These are phyloP conservation scores for Fusarium sp. DNA, from an alignment of 2,329 filamentous ascomycete species.

Conservation along the genomic window DNA sequence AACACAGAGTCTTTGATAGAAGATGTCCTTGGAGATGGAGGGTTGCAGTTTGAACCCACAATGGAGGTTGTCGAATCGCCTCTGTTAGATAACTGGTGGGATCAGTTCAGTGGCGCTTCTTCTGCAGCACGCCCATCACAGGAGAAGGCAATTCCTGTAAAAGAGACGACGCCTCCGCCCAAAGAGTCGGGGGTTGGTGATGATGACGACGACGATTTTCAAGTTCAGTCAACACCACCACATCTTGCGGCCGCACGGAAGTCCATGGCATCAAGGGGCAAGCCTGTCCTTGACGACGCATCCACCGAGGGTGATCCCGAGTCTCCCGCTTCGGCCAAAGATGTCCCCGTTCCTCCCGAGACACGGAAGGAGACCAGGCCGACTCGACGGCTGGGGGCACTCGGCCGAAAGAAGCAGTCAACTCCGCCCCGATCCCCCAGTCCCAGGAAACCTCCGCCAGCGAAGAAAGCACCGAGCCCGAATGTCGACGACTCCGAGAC, in stretches of 20 bases:
- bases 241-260: constrained; percentile 46
- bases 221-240: constrained; percentile 61
- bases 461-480: background rate
- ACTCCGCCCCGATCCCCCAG: constrained; percentile 38
- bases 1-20: constrained; percentile 52
- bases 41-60: constrained; percentile 45
- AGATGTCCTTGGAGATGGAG: constrained; percentile 53
- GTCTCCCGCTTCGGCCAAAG: constrained; percentile 7
- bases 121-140: constrained; percentile 35
- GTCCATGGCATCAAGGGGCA: constrained; percentile 15
- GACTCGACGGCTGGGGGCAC: constrained; percentile 47
- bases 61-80: constrained; percentile 47
- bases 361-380: constrained; percentile 29
- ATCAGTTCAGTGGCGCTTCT: constrained; percentile 49
- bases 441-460: constrained; percentile 10
- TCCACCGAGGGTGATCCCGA: constrained; percentile 50
- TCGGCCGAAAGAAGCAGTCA: constrained; percentile 49
- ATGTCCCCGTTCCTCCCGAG: constrained; percentile 8
- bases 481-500: constrained; percentile 52
- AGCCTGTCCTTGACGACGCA: constrained; percentile 38
- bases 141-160: constrained; percentile 11
- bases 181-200: constrained; percentile 39
- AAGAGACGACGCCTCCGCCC: constrained; percentile 18
- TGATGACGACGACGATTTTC: constrained; percentile 61
- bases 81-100: constrained; percentile 62